Base-by-base conservation (phyloP, 2,329 filamentous ascomycete species). In the Aurifilum marmelostoma region DNA sequence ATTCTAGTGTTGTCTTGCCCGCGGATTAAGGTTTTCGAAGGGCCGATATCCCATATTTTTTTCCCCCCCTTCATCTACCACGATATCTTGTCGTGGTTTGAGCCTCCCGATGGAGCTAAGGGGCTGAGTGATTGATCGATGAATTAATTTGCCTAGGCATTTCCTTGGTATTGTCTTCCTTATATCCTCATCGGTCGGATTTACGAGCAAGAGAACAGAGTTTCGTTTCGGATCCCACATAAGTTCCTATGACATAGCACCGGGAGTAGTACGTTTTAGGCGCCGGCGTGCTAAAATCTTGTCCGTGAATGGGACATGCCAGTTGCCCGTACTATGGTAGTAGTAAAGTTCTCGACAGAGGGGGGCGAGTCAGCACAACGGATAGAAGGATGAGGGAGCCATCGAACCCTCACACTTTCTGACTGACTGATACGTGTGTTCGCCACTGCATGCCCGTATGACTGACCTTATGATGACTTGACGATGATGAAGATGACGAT, bases 221-320 rank as follows among this genome's bases (percentile, higher is more conserved):
- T 62, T 62, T 62, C 59, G 59, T 39, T 62, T 62, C 59, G 34
- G 34, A 39, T 41, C 34, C 59, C 43, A 12, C 59, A 18, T 24
- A 21, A 8, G 18, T 21, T 32, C 16, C 34, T 37, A 32, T 34
- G n/a, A 37, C 56, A 32, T 59, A 29, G 27, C 29, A 59, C 8
- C 34, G 8, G 34, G 4, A 34, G 34, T 29, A n/a, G 27, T 37
- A 32, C 29, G 18, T 32, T 59, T 59, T 29, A 37, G 56, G 34
- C 34, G 56, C 29, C 56, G 7, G 56, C 21, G 43, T 47, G 3
- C 18, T 47, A n/a, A n/a, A 47, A 27, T 52, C n/a, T 52, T 52
- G n/a, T 27, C 50, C 50, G 11, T 52, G 50, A 52, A 27, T 52
- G 50, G 50, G 50, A 52, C 50, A 52, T 52, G 50, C n/a, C 50